Conservation (phyloP, 2,329 filamentous ascomycete species). For the Sordariomycetes sp. region DNA sequence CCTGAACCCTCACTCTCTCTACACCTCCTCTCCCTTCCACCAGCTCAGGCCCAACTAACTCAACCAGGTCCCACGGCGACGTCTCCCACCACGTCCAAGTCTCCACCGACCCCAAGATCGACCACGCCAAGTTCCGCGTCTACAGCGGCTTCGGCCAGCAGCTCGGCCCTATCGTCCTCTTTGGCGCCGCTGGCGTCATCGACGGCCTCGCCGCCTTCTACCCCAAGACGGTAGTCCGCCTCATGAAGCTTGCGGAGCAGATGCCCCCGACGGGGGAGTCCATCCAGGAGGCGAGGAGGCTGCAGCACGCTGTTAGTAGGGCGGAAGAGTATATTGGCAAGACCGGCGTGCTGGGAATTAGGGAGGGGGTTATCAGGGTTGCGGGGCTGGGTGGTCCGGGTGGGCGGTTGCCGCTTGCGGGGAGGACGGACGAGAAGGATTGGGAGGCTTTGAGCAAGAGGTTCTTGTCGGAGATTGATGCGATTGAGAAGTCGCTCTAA, state of each 20-base stretch:
- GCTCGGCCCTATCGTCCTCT: conserved; percentile 42
- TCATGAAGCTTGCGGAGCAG: conserved; percentile 33
- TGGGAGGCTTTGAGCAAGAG: conserved; percentile 43
- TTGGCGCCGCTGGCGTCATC: conserved; percentile 47
- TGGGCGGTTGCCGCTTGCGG: conserved; percentile 42
- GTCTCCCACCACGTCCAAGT: conserved; percentile 51
- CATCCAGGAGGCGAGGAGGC: conserved; percentile 32
- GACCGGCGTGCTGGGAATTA: conserved; percentile 50
- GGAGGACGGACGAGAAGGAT: conserved; percentile 40
- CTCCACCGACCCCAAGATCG: conserved; percentile 43
- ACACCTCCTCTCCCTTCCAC: not conserved
- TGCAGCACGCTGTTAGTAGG: conserved; percentile 48
- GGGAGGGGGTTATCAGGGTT: conserved; percentile 47
- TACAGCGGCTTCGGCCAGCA: conserved; percentile 56
- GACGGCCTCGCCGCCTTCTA: conserved; percentile 51
- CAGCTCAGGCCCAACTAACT: not conserved
- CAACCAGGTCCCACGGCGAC: conserved; percentile 42
- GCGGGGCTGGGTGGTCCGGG: conserved; percentile 44
- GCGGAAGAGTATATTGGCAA: conserved; percentile 48
- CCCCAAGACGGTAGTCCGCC: conserved; percentile 45
- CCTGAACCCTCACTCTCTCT: too few species aligned
- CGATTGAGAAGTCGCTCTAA: conserved; percentile 21
- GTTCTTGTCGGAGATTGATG: conserved; percentile 25
- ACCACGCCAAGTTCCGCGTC: conserved; percentile 43
- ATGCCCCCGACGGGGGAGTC: conserved; percentile 20